Evolutionary conservation across 306 rosid genomes (phyloP).

Genomic region (Gastrolobium bilobum): DNA sequence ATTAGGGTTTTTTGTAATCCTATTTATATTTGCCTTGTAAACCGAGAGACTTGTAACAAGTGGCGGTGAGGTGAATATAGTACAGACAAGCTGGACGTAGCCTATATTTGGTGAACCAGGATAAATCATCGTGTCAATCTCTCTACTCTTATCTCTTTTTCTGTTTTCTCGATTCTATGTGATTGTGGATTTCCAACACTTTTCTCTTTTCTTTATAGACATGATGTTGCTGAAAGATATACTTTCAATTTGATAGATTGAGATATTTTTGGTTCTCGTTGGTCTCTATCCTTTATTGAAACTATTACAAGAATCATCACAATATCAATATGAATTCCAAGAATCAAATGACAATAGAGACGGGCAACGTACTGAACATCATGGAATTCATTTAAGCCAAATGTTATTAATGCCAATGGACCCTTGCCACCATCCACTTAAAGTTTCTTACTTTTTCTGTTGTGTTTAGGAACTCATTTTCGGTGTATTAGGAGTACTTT

Average conservation of each 20-base stretch:
- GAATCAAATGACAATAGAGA: not conserved
- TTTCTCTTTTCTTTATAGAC: not conserved
- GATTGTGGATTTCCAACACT: too few relatives aligned
- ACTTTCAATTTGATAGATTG: slow-evolving; percentile 1
- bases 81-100: too few relatives aligned
- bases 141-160: too few relatives aligned
- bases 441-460: not conserved
- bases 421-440: not conserved
- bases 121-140: too few relatives aligned
- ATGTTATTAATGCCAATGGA: slow-evolving; percentile 39
- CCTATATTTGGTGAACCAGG: too few relatives aligned
- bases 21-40: too few relatives aligned
- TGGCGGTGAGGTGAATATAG: too few relatives aligned
- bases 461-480: too few relatives aligned
- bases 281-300: not conserved
- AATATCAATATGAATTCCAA: not conserved
- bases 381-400: not conserved
- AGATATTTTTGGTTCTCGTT: slow-evolving; percentile 33
- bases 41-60: too few relatives aligned
- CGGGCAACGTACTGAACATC: not conserved
- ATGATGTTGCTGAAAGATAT: not conserved
- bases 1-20: too few relatives aligned
- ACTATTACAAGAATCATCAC: not conserved
- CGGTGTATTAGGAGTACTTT: too few relatives aligned
- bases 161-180: too few relatives aligned